A percentile compares a stretch with the other conserved stretches of the same genome.
Evolutionary conservation across 2,329 filamentous ascomycete genomes (phyloP).

Genomic region (Botrytis squamosa): DNA sequence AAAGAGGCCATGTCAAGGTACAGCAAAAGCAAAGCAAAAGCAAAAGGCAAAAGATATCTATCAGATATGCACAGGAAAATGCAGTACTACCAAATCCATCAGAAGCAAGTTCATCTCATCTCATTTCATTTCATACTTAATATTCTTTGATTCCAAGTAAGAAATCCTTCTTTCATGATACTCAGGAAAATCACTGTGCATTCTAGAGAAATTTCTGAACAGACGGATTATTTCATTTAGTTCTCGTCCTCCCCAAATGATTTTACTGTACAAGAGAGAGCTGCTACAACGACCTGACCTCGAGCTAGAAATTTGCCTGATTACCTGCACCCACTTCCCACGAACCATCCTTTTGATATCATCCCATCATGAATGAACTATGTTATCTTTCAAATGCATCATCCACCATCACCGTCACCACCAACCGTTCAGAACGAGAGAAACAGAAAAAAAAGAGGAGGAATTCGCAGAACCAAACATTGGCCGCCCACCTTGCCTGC

Average conservation of each 20-base stretch:
- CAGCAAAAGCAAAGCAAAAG: neutral
- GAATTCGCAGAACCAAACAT: slow-evolving; percentile 14
- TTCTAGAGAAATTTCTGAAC: neutral
- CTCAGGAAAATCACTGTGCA: neutral
- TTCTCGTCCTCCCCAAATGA: neutral
- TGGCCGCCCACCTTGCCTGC: slow-evolving; percentile 17
- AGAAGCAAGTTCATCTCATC: neutral
- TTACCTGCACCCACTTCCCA: neutral
- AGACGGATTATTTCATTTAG: neutral
- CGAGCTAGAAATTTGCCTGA: slow-evolving; percentile 9
- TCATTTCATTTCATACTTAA: neutral
- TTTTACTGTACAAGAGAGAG: slow-evolving; percentile 22
- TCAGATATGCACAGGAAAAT: neutral
- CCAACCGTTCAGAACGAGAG: slow-evolving; percentile 11
- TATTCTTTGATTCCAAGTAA: neutral
- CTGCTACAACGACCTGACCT: slow-evolving; percentile 6
- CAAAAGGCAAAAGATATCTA: neutral
- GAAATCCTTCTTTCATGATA: neutral
- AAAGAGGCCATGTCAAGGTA: neutral
- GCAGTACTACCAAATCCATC: neutral
- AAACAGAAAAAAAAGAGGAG: neutral
- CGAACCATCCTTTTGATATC: slow-evolving; percentile 16
- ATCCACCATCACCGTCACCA: slow-evolving; percentile 14
- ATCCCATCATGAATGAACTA: slow-evolving; percentile 13
- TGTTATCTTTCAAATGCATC: slow-evolving; percentile 7